phyloP scores from a whole-genome alignment of 2,329 filamentous ascomycete species.

The Neurospora sp. region DNA sequence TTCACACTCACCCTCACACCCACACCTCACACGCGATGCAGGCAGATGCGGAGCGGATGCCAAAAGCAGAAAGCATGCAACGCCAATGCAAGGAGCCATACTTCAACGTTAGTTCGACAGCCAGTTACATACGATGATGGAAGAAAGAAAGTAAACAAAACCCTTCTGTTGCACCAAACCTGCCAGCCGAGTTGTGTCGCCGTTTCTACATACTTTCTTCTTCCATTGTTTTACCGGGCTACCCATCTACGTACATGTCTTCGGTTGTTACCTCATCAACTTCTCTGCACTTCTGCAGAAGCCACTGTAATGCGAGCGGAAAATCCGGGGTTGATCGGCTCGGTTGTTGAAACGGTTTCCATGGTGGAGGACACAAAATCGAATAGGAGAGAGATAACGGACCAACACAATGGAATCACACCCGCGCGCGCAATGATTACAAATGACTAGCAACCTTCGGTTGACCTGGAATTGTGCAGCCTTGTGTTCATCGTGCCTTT shows the following conservation, averaged over 20 bases:
- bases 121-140: background rate
- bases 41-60: background rate
- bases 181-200: background rate
- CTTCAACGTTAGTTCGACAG: background rate
- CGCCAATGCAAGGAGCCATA: background rate
- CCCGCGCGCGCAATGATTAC: background rate
- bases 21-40: background rate
- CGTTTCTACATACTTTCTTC: background rate
- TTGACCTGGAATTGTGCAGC: background rate
- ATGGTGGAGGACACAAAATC: background rate
- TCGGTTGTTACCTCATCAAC: background rate
- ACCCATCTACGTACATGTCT: background rate
- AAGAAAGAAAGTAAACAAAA: background rate
- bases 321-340: background rate
- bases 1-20: background rate
- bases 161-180: background rate
- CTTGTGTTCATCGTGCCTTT: background rate
- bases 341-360: background rate
- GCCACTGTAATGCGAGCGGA: background rate
- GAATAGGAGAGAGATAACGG: background rate
- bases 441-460: background rate
- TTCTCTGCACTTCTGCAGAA: background rate
- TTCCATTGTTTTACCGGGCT: background rate
- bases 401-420: background rate
- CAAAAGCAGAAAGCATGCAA: background rate